Evolutionary conservation across 2,329 filamentous ascomycete genomes (phyloP), one percentile per base, ranked within the genome.

Genomic region (Beauveria varroae): DNA sequence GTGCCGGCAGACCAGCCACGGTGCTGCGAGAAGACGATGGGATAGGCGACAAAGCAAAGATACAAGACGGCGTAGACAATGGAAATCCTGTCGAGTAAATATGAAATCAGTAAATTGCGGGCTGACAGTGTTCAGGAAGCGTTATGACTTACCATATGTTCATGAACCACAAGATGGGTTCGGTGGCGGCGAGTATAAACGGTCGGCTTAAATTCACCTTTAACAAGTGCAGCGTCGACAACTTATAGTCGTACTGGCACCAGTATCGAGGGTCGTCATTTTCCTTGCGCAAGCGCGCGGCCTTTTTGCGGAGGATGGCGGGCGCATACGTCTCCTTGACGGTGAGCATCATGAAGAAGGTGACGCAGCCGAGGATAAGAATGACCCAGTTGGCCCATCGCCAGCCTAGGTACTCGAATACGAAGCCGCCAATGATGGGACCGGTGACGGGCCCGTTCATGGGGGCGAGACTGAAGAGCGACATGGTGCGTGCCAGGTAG

Each of bases 21-120:
- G 60, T 79, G 70, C 34, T 86, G 77, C 41, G 79, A 78, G 74
- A 92, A 93, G 62, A 93, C 87, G 57, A 93, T 87, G 0, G 90
- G 90, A 71, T 93, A 93, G 22, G 89, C 89, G n/a, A 93, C 86
- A 75, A 96, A 95, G 73, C 89, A 93, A 34, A 95, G 83, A 68
- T 92, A 92, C 1, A 96, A 78, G 28, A 93, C 91, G 16, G 85
- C 88, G 71, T 95, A 95, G 41, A 93, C 84, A 40, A 93, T 77
- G 0, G 88, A 91, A 70, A 91, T 88, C 74, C 85, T 86, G 40
- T 22, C 16, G 26, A 12, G n/a, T 3, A 50, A 56, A 46, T 55
- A 44, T 0, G 14, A 18, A 18, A 16, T 16, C 22, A 41, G 14
- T 34, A 28, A 16, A 50, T 16, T 16, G 34, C 34, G 34, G 12